Evolutionary conservation across 768 basidiomycete species (phyloP).

Genomic region (Suillus ampliporus): DNA sequence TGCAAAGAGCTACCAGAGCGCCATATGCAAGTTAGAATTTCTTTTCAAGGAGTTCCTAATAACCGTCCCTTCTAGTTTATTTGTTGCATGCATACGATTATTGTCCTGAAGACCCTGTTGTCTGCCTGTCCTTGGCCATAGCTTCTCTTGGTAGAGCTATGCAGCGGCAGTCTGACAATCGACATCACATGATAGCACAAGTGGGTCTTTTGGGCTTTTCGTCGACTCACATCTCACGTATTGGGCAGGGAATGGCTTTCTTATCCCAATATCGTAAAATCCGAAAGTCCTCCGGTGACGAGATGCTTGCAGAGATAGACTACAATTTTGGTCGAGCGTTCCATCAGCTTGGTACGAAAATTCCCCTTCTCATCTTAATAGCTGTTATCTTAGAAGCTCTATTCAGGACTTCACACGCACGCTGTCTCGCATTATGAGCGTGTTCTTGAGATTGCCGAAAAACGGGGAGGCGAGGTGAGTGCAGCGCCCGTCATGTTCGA

Average conservation of each 20-base stretch:
- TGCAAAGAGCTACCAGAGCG: conserved; percentile 87
- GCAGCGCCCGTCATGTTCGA: conserved; percentile 2
- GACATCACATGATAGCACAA: conserved; percentile 87
- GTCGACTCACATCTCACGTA: background rate
- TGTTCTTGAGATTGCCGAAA: conserved; percentile 68
- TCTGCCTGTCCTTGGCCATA: conserved; percentile 83
- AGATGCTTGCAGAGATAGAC: conserved; percentile 74
- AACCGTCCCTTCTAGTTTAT: conserved; percentile 63
- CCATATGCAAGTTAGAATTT: conserved; percentile 69
- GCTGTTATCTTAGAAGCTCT: conserved; percentile 4
- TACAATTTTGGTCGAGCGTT: conserved; percentile 93
- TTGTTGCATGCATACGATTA: conserved; percentile 88
- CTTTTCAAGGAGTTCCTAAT: background rate
- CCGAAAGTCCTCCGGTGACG: conserved; percentile 48
- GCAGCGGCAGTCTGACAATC: conserved; percentile 93
- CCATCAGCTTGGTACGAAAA: conserved; percentile 83
- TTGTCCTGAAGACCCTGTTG: conserved; percentile 81
- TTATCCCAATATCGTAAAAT: conserved; percentile 79
- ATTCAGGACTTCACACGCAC: conserved; percentile 75
- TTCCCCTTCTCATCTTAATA: background rate
- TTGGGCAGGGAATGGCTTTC: conserved; percentile 79
- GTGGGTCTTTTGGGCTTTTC: conserved; percentile 32
- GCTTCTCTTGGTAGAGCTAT: conserved; percentile 89
- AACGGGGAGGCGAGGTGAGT: conserved; percentile 39
- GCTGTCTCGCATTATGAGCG: conserved; percentile 86